Conservation (phyloP, 257 asterid species). For the Jasminum sambac region DNA sequence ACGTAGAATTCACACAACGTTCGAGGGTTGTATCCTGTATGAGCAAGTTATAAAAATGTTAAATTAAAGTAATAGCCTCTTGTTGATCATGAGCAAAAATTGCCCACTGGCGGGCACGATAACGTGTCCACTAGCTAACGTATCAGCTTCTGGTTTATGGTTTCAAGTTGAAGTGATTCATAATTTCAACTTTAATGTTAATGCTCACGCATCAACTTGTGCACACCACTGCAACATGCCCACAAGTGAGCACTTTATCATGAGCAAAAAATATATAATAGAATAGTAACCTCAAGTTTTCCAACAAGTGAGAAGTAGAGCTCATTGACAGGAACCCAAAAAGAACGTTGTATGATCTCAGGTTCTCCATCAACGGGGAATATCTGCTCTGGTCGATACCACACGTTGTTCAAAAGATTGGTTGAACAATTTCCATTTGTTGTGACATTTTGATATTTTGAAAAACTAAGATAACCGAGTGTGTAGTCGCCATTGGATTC, state of each 20-base stretch:
- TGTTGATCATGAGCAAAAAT: no score
- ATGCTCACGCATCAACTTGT: no score
- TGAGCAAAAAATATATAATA: no score
- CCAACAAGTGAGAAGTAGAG: constrained; percentile 17
- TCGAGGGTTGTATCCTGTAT: constrained; percentile 20
- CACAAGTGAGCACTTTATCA: no score
- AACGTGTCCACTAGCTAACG: no score
- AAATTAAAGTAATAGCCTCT: no score
- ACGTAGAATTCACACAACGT: constrained; percentile 23
- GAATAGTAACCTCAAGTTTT: constrained; percentile 33
- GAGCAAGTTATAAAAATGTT: background rate
- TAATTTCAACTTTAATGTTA: no score
- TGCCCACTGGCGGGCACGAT: no score
- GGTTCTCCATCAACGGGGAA: constrained; percentile 34
- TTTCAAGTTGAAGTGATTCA: no score
- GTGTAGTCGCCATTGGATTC: constrained; percentile 59
- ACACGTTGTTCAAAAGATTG: constrained; percentile 25
- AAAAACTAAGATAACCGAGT: constrained; percentile 21
- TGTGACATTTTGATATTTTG: background rate
- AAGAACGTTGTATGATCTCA: constrained; percentile 28
- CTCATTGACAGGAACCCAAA: constrained; percentile 29
- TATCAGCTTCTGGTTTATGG: no score
- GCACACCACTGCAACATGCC: no score
- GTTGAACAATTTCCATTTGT: background rate
- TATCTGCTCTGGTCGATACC: constrained; percentile 37